Evolutionary conservation across 2,329 filamentous ascomycete genomes (phyloP), one percentile per base, ranked within the genome.

Genomic region (Fusarium palustre): DNA sequence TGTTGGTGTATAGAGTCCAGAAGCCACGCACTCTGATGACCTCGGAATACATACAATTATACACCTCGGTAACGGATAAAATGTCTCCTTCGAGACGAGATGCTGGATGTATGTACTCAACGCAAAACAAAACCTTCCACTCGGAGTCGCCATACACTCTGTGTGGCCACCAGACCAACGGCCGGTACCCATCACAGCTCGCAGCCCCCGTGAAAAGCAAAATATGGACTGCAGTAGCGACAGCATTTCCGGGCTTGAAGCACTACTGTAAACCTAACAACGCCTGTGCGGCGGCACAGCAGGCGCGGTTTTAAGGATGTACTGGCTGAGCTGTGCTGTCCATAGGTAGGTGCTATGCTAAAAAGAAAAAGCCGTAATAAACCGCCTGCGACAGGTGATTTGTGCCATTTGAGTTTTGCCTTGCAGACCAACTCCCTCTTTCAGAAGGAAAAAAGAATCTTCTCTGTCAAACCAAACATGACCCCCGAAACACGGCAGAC

Each of bases 401-500:
- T 60, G 50, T 68, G 41, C 30, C 43, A 42, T 65, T 65, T 53
- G 41, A 65, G 59, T 65, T 65, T 65, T 15, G 60, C 60, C 64
- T 41, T 68, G 64, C 59, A 65, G 34, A 39, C 53, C 49, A 68
- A 36, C 53, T 68, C 48, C 64, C 60, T 65, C 41, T 38, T 65
- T 65, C 60, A 65, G 62, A 65, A 58, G 61, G 16, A 54, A 65
- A 65, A 68, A 68, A 60, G 59, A 68, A 68, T 68, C 53, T 65
- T 68, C 65, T 60, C 42, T 68, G 65, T 31, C 30, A 59, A 33
- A 28, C 31, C 24, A 30, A 36, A 42, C n/a, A 15, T 43, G 50
- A 63, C 59, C 64, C 41, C 53, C 49, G 48, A 68, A 41, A 59
- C 46, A 39, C 20, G 33, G 34, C 42, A 33, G 41, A 34, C 39